Evolutionary conservation across 345 rosid species (phyloP), one percentile per base, ranked within the genome.

Genomic region (Boechera divaricarpa): DNA sequence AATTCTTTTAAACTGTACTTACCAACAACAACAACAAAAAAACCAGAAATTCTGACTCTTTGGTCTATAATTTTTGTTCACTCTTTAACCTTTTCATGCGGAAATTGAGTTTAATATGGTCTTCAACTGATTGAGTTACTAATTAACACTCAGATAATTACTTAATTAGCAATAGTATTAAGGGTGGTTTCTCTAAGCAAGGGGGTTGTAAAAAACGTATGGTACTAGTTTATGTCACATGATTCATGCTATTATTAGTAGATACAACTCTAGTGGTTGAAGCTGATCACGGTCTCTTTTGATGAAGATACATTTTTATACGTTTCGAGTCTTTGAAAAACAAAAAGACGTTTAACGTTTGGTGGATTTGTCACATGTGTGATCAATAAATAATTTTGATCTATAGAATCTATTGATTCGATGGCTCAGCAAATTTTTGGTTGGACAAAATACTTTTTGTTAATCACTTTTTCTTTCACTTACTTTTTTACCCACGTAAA

Each of bases 401-500:
- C 12, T 12, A 33, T 21, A 31, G 48, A 44, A 65, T 44, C n/a
- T 64, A 32, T 38, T 55, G 66, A 70, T 77, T 63, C 60, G 67
- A 57, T 71, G 39, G 66, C 67, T 77, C 71, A 77, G 60, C 80
- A 39, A 35, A 53, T 28, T 55, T 63, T 59, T 76, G 41, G 45
- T 31, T 59, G 66, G 49, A 76, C 48, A 58, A 71, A 15, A 58
- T 44, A 71, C 67, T 71, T 77, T 63, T 47, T 36, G 10, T 2
- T 54, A 10, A 45, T 45, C 45, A 62, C 60, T 62, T 77, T 77
- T 47, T 47, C 61, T 21, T 71, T 77, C 67, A 65, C 67, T 71
- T 57, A 65, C 73, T 77, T 70, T 71, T 36, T 71, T 28, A 58
- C 55, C 78, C 62, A 71, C 68, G 81, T 71, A 77, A 53, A 54